Evolutionary conservation across 73 alveolate species (phyloP).

Genomic region (Breviolum minutum): DNA sequence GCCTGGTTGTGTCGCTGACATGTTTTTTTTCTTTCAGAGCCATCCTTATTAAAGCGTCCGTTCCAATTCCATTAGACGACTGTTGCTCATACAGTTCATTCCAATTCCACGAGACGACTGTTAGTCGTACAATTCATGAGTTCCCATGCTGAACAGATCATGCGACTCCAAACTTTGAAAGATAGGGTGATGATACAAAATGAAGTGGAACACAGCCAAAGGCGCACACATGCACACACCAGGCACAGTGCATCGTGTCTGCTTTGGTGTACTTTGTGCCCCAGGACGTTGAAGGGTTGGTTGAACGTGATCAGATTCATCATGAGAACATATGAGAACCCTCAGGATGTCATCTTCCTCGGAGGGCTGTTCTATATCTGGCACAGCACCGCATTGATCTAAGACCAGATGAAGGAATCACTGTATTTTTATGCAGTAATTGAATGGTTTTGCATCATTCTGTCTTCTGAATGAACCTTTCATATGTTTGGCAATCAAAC

Average conservation of each 20-base stretch:
- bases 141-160: too few species aligned
- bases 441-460: too few species aligned
- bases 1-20: conserved; percentile 29
- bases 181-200: background rate
- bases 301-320: background rate
- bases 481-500: too few species aligned
- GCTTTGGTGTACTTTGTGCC: conserved; percentile 68
- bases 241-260: conserved; percentile 49
- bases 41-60: background rate
- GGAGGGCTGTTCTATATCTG: conserved; percentile 32
- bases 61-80: too few species aligned
- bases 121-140: too few species aligned
- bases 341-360: conserved; percentile 34
- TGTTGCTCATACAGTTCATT: too few species aligned
- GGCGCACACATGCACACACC: background rate
- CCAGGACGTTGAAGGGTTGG: background rate
- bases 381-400: conserved; percentile 22
- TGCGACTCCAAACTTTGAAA: background rate
- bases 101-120: too few species aligned
- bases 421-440: background rate
- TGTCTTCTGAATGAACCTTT: too few species aligned
- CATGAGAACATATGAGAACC: too few species aligned
- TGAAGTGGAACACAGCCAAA: background rate
- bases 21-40: background rate
- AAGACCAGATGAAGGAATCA: background rate